A percentile compares a stretch with the other conserved stretches of the same genome.
Evolutionary conservation across 345 rosid species (phyloP).

Genomic region (Populus nigra): DNA sequence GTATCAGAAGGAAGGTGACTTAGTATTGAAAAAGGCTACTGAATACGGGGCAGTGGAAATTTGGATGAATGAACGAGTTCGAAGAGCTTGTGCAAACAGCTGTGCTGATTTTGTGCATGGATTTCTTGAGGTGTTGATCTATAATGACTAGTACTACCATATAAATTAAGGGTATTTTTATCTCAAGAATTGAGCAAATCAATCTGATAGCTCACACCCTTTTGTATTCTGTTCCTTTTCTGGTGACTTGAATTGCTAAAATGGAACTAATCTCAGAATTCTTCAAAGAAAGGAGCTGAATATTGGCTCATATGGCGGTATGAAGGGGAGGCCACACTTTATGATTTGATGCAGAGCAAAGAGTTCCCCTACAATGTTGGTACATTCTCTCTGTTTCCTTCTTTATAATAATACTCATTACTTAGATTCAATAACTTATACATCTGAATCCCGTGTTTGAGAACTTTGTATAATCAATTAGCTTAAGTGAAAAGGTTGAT

Average conservation of each 20-base stretch:
- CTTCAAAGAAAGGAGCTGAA: conserved; percentile 74
- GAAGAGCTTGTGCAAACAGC: conserved; percentile 92
- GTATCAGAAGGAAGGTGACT: conserved; percentile 61
- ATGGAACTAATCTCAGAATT: conserved; percentile 47
- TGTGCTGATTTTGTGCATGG: conserved; percentile 91
- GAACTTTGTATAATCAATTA: background rate
- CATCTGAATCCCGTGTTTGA: background rate
- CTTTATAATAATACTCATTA: background rate
- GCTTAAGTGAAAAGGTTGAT: background rate
- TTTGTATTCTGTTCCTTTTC: conserved; percentile 1
- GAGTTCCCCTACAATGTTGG: conserved; percentile 92
- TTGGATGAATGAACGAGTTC: conserved; percentile 97
- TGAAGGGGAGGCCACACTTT: conserved; percentile 85
- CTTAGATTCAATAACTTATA: background rate
- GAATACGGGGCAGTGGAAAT: conserved; percentile 95
- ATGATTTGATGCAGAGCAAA: conserved; percentile 74
- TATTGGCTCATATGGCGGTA: conserved; percentile 92
- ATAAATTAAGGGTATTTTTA: conserved; percentile 29
- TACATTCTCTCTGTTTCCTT: conserved; percentile 28
- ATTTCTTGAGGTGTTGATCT: conserved; percentile 74
- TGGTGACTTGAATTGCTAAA: conserved; percentile 14
- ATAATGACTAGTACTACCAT: conserved; percentile 33
- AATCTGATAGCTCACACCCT: background rate
- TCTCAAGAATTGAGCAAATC: conserved; percentile 17
- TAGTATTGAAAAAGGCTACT: conserved; percentile 93